phyloP scores from a whole-genome alignment of 805 yeast species.

The Debaryomyces tyrocola region DNA sequence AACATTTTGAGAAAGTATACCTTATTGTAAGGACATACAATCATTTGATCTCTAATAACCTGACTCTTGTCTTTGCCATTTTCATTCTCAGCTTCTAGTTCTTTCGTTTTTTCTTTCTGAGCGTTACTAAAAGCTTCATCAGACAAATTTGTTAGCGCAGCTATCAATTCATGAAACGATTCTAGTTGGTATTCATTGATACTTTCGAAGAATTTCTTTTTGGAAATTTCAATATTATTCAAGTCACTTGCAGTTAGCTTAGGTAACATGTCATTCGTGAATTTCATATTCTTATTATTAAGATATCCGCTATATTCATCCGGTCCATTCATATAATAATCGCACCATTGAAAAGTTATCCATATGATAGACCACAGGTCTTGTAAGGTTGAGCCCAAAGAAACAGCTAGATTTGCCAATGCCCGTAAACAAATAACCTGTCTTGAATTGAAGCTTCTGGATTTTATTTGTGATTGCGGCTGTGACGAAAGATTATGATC shows the following conservation, averaged over 20 bases:
- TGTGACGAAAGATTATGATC: background rate
- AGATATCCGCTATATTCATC: constrained; percentile 29
- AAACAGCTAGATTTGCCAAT: constrained; percentile 68
- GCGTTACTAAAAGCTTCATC: constrained; percentile 14
- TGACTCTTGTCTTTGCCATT: background rate
- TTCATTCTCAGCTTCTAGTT: background rate
- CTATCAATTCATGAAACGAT: constrained; percentile 50
- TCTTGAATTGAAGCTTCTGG: constrained; percentile 53
- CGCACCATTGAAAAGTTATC: constrained; percentile 76
- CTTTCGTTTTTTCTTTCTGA: background rate
- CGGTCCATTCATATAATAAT: constrained; percentile 65
- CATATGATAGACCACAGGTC: constrained; percentile 62
- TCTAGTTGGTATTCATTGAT: constrained; percentile 53
- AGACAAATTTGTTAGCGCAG: constrained; percentile 47
- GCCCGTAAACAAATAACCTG: constrained; percentile 80
- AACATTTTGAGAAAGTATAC: constrained; percentile 55
- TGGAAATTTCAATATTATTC: constrained; percentile 52
- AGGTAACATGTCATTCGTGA: constrained; percentile 23
- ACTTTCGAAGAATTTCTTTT: constrained; percentile 62
- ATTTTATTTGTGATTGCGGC: background rate
- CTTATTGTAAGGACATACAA: constrained; percentile 52
- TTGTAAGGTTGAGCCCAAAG: constrained; percentile 74
- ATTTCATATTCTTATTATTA: constrained; percentile 31
- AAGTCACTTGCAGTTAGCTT: constrained; percentile 47
- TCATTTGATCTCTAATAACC: background rate